Percentiles rank a stretch among this genome's conserved stretches.
These are phyloP conservation scores for Candida silvicultrix DNA, from an alignment of 805 yeast genomes.

Conservation along the genomic window DNA sequence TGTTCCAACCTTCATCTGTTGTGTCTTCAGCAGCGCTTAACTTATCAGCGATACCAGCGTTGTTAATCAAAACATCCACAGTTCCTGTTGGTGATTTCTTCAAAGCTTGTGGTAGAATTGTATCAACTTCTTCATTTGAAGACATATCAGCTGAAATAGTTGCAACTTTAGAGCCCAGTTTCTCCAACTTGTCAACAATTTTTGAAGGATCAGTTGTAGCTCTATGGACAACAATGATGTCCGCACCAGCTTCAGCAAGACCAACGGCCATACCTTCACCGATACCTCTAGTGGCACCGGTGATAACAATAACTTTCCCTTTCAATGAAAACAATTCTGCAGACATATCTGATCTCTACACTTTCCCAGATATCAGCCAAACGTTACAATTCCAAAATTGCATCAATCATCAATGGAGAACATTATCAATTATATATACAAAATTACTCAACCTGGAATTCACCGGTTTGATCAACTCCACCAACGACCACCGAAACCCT, in stretches of 20 bases:
- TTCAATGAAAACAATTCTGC: constrained; percentile 67
- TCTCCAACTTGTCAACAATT: constrained; percentile 26
- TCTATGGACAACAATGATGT: constrained; percentile 41
- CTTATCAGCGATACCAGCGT: constrained; percentile 81
- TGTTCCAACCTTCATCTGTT: constrained; percentile 47
- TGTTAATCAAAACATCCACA: constrained; percentile 78
- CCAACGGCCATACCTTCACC: constrained; percentile 79
- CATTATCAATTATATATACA: no score
- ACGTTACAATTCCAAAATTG: no score
- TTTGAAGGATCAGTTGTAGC: constrained; percentile 12
- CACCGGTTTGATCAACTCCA: no score
- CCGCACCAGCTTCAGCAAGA: constrained; percentile 82
- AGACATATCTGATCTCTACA: constrained; percentile 8
- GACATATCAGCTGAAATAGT: constrained; percentile 34
- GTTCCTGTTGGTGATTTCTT: constrained; percentile 52
- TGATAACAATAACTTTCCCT: constrained; percentile 76
- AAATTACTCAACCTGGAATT: no score
- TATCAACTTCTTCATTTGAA: constrained; percentile 16
- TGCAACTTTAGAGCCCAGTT: constrained; percentile 50
- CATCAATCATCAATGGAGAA: no score
- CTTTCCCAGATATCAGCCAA: no score
- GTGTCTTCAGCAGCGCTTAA: constrained; percentile 40
- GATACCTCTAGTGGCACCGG: constrained; percentile 80
- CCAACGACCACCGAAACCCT: no score
- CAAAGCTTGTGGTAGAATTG: constrained; percentile 30